Base-by-base conservation (phyloP, 176 grass and related monocot species). In the Raddia guianensis region DNA sequence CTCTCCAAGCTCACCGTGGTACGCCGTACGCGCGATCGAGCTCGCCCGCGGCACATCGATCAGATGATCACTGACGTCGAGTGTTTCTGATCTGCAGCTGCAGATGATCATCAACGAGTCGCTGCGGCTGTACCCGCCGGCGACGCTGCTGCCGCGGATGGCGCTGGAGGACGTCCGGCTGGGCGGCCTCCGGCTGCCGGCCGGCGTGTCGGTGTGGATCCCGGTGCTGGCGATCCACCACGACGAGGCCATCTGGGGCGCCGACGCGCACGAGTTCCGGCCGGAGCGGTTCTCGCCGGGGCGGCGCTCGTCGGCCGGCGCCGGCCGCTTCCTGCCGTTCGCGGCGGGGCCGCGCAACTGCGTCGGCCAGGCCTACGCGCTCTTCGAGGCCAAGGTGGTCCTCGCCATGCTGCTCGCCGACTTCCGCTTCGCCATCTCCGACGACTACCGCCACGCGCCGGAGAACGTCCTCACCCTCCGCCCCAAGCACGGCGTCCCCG, bases 91-190 rank as follows among this genome's bases (percentile, higher is more conserved):
- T 27, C 27, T 27, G 82, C 87, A 97, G 94, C 91, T 97, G 7
- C 92, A 94, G 44, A 98, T 95, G 95, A 93, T 98, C 74, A 98
- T 98, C 56, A 88, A 98, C 45, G 92, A 94, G 78, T 83, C 92
- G 12, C 72, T 94, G 66, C 73, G 92, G 78, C 78, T 94, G 20
- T 94, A 94, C 43, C 92, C 92, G 7, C 92, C 92, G 59, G 92
- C 84, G 61, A 94, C 89, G 15, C 82, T 97, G 79, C 89, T 97
- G 77, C 94, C 94, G 1, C 73, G 94, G 76, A 94, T 97, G 94
- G 89, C 83, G 75, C 94, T 97, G 78, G 79, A 94, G 66, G 94
- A 97, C 80, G 86, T 97, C 16, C 87, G 56, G 47, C 79, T 97
- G 9, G 86, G 85, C 13, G 84, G 83, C 49, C 94, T 97, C 4